These are phyloP conservation scores for Theobroma grandiflorum DNA, from an alignment of 441 rosid genomes.

Conservation along the genomic window DNA sequence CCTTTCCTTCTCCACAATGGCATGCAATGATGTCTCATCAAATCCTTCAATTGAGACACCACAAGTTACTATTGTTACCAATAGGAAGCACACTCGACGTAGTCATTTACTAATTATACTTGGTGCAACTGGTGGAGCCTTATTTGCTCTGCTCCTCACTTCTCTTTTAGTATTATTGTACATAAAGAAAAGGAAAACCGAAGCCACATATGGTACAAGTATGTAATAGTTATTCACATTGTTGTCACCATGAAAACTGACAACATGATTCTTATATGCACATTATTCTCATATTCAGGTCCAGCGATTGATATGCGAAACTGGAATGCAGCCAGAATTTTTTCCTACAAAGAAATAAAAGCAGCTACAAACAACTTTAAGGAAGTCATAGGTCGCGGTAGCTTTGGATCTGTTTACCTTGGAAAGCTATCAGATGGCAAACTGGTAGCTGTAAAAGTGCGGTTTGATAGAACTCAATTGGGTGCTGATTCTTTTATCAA, in stretches of 20 bases:
- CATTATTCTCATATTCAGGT: conserved; percentile 40
- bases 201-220: conserved; percentile 55
- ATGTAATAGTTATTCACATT: conserved; percentile 34
- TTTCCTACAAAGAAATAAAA: conserved; percentile 85
- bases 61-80: conserved; percentile 68
- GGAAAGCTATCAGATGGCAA: conserved; percentile 87
- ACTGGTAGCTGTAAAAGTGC: conserved; percentile 86
- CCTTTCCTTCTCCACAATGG: conserved; percentile 69
- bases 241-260: conserved; percentile 7
- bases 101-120: conserved; percentile 56
- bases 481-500: conserved; percentile 95
- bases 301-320: conserved; percentile 66
- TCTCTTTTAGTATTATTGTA: conserved; percentile 44
- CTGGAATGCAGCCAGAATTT: conserved; percentile 85
- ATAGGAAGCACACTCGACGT: conserved; percentile 48
- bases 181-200: conserved; percentile 54
- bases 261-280: conserved; percentile 28
- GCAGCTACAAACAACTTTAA: conserved; percentile 79
- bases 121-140: conserved; percentile 67
- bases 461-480: conserved; percentile 82
- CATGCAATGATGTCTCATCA: conserved; percentile 73
- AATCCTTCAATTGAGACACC: conserved; percentile 76
- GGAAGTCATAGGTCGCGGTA: conserved; percentile 87
- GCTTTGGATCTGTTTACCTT: conserved; percentile 88
- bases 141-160: conserved; percentile 53